These are phyloP conservation scores for Spencermartinsiella europaea DNA, from an alignment of 805 yeast species.

Conservation along the genomic window DNA sequence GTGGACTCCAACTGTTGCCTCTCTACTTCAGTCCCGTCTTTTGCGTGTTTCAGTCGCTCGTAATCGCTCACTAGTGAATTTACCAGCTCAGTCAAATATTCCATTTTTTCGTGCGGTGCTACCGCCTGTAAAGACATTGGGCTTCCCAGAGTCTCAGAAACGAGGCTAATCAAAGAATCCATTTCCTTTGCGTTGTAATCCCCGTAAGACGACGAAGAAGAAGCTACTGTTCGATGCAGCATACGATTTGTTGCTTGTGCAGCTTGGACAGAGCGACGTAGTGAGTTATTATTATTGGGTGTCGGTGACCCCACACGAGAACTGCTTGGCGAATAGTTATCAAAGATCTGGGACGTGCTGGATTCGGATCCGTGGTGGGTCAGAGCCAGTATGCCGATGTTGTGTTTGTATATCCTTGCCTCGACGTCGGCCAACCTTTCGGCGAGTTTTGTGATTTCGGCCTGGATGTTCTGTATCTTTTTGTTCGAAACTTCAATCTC, in stretches of 20 bases:
- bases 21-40: slow-evolving; percentile 33
- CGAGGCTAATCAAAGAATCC: background rate
- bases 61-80: slow-evolving; percentile 29
- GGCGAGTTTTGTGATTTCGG: slow-evolving; percentile 12
- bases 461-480: slow-evolving; percentile 14
- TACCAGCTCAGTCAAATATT: slow-evolving; percentile 16
- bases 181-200: background rate
- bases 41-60: slow-evolving; percentile 25
- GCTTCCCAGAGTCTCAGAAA: background rate
- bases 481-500: slow-evolving; percentile 21
- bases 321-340: background rate
- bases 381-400: slow-evolving; percentile 21
- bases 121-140: background rate
- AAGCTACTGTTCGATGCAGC: background rate
- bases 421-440: slow-evolving; percentile 13
- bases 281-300: background rate
- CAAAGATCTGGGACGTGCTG: slow-evolving; percentile 11
- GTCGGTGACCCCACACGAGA: background rate
- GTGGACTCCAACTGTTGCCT: slow-evolving; percentile 26
- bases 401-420: slow-evolving; percentile 17
- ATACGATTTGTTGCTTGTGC: background rate
- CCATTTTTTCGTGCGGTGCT: slow-evolving; percentile 2
- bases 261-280: background rate
- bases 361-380: slow-evolving; percentile 23
- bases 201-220: background rate